Conservation (phyloP, 1,139 yeast genomes). For the Suzukiozyma palmioleophila region DNA sequence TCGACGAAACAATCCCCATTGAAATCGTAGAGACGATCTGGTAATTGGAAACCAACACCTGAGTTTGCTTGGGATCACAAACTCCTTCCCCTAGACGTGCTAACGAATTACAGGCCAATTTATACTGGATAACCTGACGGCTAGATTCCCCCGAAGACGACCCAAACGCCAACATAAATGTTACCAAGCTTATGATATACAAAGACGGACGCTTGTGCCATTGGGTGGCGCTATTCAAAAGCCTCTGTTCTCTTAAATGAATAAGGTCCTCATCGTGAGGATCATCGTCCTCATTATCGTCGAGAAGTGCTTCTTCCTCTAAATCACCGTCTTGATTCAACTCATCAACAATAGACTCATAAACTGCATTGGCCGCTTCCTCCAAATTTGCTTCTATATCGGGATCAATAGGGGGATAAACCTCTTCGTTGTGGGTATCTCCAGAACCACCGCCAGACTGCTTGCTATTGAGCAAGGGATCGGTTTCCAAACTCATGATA, state of each 20-base stretch:
- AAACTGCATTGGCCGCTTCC: constrained; percentile 23
- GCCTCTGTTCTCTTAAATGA: constrained; percentile 37
- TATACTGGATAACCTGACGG: constrained; percentile 28
- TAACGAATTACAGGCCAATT: constrained; percentile 34
- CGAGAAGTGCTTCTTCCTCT: constrained; percentile 20
- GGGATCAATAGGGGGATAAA: constrained; percentile 2
- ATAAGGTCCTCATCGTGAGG: constrained; percentile 33
- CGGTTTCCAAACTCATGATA: constrained; percentile 4
- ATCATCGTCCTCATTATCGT: constrained; percentile 19
- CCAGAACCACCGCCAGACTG: too few relatives aligned
- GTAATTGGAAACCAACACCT: constrained; percentile 33
- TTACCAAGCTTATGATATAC: constrained; percentile 23
- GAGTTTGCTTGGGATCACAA: constrained; percentile 32
- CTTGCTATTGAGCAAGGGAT: background rate
- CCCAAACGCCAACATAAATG: constrained; percentile 27
- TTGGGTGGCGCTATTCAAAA: constrained; percentile 27
- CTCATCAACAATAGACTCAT: constrained; percentile 23
- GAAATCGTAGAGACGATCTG: constrained; percentile 25
- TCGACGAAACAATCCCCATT: constrained; percentile 26
- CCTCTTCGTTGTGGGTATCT: too few relatives aligned
- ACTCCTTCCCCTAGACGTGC: constrained; percentile 8
- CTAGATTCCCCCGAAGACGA: constrained; percentile 31
- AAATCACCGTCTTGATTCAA: constrained; percentile 16
- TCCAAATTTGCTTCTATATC: constrained; percentile 7
- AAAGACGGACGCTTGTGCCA: constrained; percentile 36